Conservation (phyloP, 495 filamentous ascomycete species). For the Hypoxylon fuscum region DNA sequence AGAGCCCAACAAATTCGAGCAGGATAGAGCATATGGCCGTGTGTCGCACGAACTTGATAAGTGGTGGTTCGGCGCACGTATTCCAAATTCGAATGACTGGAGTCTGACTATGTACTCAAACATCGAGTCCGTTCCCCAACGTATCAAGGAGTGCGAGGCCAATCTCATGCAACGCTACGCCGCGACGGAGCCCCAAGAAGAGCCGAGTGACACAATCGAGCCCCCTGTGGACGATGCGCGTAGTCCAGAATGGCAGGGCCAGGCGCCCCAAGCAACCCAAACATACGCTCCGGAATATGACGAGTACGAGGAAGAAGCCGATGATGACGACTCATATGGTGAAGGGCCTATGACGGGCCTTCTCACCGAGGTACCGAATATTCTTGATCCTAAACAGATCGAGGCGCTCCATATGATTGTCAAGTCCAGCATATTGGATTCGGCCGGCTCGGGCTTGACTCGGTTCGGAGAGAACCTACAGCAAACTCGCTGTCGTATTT, state of each 20-base stretch:
- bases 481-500: conserved; percentile 83
- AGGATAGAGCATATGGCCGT: conserved; percentile 60
- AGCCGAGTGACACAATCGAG: conserved; percentile 44
- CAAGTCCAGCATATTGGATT: conserved; percentile 85
- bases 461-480: conserved; percentile 77
- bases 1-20: conserved; percentile 58
- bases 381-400: conserved; percentile 90
- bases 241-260: conserved; percentile 59
- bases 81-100: conserved; percentile 63
- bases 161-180: conserved; percentile 59
- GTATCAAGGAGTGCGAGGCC: conserved; percentile 58
- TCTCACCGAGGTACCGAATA: conserved; percentile 91
- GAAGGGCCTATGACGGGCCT: conserved; percentile 87
- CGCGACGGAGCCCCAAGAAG: conserved; percentile 51
- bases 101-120: conserved; percentile 59
- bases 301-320: conserved; percentile 75
- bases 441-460: conserved; percentile 62
- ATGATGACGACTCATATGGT: conserved; percentile 81
- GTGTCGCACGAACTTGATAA: conserved; percentile 66
- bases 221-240: conserved; percentile 59
- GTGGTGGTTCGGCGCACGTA: conserved; percentile 64
- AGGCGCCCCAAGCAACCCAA: conserved; percentile 51
- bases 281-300: conserved; percentile 55
- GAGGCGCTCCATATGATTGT: conserved; percentile 95
- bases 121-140: conserved; percentile 59